These are phyloP conservation scores for Millerago galiae DNA, from an alignment of 805 yeast genomes.

Conservation along the genomic window DNA sequence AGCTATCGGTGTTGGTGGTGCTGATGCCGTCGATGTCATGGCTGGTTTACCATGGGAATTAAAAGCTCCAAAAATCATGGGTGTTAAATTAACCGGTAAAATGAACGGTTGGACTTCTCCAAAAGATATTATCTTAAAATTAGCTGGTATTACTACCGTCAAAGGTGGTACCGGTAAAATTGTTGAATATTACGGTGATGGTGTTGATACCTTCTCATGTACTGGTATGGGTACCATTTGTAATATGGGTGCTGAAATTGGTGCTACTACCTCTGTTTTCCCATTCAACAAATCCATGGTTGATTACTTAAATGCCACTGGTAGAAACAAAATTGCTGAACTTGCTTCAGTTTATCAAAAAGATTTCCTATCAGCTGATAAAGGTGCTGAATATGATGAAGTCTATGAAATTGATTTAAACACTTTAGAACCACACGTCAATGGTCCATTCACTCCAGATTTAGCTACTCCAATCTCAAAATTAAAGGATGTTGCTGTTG, in stretches of 20 bases:
- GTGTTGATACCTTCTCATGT: conserved; percentile 86
- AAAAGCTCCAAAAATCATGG: conserved; percentile 93
- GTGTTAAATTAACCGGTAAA: conserved; percentile 90
- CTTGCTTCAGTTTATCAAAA: conserved; percentile 63
- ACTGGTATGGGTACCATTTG: conserved; percentile 99
- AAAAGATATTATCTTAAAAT: conserved; percentile 87
- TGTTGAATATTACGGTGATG: conserved; percentile 94
- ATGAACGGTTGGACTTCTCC: conserved; percentile 96
- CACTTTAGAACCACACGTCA: conserved; percentile 90
- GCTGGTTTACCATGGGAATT: conserved; percentile 95
- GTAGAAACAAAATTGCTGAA: conserved; percentile 78
- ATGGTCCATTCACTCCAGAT: conserved; percentile 99
- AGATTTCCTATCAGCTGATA: conserved; percentile 76
- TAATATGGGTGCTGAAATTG: conserved; percentile 99
- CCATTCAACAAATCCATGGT: conserved; percentile 90
- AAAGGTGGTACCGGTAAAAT: conserved; percentile 98
- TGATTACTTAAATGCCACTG: conserved; percentile 81
- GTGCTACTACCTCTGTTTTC: conserved; percentile 97
- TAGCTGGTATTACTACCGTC: conserved; percentile 92
- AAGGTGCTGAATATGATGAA: conserved; percentile 91
- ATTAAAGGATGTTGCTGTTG: conserved; percentile 75
- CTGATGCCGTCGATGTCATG: conserved; percentile 97
- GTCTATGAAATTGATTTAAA: conserved; percentile 83
- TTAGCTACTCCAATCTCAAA: conserved; percentile 91
- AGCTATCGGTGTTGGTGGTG: conserved; percentile 99